These are phyloP conservation scores for Phyllostachys edulis DNA, from an alignment of 176 grass and related monocot genomes.

Conservation along the genomic window DNA sequence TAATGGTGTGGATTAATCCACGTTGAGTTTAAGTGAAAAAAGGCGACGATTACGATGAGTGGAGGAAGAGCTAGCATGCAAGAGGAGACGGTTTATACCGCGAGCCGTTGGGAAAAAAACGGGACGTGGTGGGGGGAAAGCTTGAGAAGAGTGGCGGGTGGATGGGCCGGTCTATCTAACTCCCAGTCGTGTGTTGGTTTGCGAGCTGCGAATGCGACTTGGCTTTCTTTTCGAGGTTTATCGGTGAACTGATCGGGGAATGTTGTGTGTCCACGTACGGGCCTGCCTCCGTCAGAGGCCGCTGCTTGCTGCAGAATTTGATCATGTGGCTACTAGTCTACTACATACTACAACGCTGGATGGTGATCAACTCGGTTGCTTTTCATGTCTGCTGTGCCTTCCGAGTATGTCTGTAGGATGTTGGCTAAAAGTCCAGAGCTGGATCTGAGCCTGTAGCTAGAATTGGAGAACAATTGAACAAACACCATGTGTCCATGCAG, in stretches of 20 bases:
- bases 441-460: neutral
- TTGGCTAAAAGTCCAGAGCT: neutral
- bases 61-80: neutral
- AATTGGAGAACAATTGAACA: neutral
- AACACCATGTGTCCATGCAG: no score
- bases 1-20: neutral
- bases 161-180: slow-evolving; percentile 50
- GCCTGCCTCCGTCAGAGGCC: neutral
- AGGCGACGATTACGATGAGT: neutral
- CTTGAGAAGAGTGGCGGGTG: slow-evolving; percentile 23
- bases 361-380: slow-evolving; percentile 23
- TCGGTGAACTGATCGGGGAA: slow-evolving; percentile 39
- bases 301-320: neutral
- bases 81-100: slow-evolving; percentile 31
- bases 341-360: neutral
- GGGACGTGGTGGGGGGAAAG: neutral
- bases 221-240: neutral
- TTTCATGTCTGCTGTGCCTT: neutral
- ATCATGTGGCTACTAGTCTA: neutral
- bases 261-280: neutral
- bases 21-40: neutral
- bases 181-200: neutral
- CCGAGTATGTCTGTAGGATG: neutral
- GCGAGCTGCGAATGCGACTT: neutral
- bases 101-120: slow-evolving; percentile 30